Percentiles rank a stretch among this genome's conserved stretches.
phyloP scores from a whole-genome alignment of 1,139 yeast species.

The Taphrina populina region DNA sequence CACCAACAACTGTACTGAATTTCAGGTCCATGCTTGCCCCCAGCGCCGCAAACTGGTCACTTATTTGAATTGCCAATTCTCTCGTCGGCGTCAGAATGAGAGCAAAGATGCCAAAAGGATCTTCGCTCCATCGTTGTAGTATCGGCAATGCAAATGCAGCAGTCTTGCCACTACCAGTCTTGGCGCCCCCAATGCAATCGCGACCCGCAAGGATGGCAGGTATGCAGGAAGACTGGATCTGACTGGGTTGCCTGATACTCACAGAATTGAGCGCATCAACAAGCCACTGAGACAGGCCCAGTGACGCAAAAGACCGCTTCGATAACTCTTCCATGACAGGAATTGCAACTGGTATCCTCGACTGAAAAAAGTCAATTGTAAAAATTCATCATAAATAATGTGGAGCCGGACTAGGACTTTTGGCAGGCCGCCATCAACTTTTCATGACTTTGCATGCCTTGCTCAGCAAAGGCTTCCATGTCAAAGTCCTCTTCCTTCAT shows the following conservation, averaged over 20 bases:
- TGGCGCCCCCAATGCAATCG: conserved; percentile 97
- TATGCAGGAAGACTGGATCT: conserved; percentile 83
- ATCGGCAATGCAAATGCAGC: conserved; percentile 97
- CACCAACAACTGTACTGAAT: conserved; percentile 84
- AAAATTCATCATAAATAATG: conserved; percentile 3
- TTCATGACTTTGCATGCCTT: conserved; percentile 30
- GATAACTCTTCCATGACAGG: conserved; percentile 14
- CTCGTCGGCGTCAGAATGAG: conserved; percentile 88
- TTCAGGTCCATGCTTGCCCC: conserved; percentile 86
- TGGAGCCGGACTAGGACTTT: conserved; percentile 2
- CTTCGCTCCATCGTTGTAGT: conserved; percentile 90
- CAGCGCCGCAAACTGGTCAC: conserved; percentile 90
- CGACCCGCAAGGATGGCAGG: conserved; percentile 78
- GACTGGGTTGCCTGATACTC: conserved; percentile 80
- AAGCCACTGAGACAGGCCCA: conserved; percentile 87
- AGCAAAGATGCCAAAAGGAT: conserved; percentile 91
- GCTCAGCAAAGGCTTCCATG: conserved; percentile 24
- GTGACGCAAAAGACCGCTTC: conserved; percentile 51
- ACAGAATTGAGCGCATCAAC: conserved; percentile 74
- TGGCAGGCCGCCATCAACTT: conserved; percentile 15
- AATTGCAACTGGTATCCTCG: neutral
- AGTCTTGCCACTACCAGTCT: conserved; percentile 97
- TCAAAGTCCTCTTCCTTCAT: conserved; percentile 26
- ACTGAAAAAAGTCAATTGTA: neutral
- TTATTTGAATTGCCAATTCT: conserved; percentile 92